Percentiles rank a stretch among this genome's conserved stretches.
Conservation (phyloP, 192 early-diverging fungal genomes). For the Backusella circina region DNA sequence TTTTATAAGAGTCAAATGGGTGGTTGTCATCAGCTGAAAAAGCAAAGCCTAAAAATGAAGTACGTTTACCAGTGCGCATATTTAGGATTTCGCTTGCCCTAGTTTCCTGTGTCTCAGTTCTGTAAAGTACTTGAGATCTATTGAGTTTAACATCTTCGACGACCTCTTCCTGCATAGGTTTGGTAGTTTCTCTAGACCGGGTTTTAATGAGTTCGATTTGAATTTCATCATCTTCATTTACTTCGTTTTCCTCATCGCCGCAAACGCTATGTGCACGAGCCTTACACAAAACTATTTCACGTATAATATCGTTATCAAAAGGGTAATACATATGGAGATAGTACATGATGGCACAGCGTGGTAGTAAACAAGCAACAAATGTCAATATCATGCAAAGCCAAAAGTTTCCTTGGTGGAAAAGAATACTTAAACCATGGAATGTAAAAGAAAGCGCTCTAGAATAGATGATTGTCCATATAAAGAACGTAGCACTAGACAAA, state of each 20-base stretch:
- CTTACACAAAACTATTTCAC: conserved; percentile 61
- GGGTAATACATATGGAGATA: conserved; percentile 67
- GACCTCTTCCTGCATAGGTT: neutral
- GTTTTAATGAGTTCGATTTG: neutral
- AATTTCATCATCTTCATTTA: neutral
- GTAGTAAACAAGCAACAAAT: conserved; percentile 65
- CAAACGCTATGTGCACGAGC: neutral
- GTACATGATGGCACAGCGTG: conserved; percentile 68
- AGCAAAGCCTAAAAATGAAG: conserved; percentile 44
- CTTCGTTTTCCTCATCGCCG: conserved; percentile 19
- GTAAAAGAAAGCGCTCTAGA: conserved; percentile 29
- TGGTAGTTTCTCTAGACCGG: neutral
- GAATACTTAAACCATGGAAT: conserved; percentile 30
- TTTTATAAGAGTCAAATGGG: conserved; percentile 33
- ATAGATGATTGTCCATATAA: conserved; percentile 61
- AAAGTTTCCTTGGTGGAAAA: conserved; percentile 63
- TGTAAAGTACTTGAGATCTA: neutral
- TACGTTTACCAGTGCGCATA: conserved; percentile 36
- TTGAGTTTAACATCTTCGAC: neutral
- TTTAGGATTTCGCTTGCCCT: conserved; percentile 28
- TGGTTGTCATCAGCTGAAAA: conserved; percentile 39
- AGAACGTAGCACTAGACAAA: conserved; percentile 50
- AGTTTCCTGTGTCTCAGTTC: neutral
- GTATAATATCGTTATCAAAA: conserved; percentile 82
- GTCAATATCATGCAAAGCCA: conserved; percentile 64